Conservation (phyloP, 73 alveolate genomes). For the Paramecium biaurelia region DNA sequence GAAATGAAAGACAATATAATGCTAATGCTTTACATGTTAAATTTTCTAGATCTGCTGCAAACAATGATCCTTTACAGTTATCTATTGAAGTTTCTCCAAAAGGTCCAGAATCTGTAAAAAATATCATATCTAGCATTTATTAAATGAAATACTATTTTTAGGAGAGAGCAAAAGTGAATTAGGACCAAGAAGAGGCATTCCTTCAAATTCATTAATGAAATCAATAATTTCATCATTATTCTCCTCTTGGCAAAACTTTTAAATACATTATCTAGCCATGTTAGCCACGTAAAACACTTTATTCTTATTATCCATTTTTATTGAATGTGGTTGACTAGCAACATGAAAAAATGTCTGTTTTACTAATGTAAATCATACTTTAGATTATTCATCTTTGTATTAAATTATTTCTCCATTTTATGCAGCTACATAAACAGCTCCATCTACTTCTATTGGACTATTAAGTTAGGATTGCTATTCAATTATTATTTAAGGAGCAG, state of each 20-base stretch:
- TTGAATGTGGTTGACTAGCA: conserved; percentile 9
- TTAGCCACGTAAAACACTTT: conserved; percentile 28
- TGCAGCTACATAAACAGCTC: conserved; percentile 17
- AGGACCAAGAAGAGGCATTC: conserved; percentile 96
- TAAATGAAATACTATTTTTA: conserved; percentile 75
- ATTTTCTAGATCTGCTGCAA: conserved; percentile 74
- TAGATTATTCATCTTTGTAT: background rate
- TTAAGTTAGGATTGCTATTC: background rate
- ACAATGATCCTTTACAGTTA: conserved; percentile 70
- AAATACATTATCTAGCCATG: conserved; percentile 46
- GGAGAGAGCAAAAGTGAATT: conserved; percentile 81
- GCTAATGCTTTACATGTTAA: conserved; percentile 80
- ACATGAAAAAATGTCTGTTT: conserved; percentile 15
- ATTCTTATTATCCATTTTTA: conserved; percentile 15
- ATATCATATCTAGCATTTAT: conserved; percentile 62
- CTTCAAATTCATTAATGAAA: conserved; percentile 90
- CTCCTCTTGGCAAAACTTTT: conserved; percentile 67
- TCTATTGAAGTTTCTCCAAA: conserved; percentile 82
- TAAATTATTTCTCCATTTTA: conserved; percentile 43
- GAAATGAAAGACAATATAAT: conserved; percentile 79
- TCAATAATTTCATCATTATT: conserved; percentile 60
- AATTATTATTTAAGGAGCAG: background rate
- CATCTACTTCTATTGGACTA: conserved; percentile 40
- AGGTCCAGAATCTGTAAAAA: conserved; percentile 90
- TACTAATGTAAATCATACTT: background rate